phyloP scores from a whole-genome alignment of 306 rosid genomes.

The Inga laurina region DNA sequence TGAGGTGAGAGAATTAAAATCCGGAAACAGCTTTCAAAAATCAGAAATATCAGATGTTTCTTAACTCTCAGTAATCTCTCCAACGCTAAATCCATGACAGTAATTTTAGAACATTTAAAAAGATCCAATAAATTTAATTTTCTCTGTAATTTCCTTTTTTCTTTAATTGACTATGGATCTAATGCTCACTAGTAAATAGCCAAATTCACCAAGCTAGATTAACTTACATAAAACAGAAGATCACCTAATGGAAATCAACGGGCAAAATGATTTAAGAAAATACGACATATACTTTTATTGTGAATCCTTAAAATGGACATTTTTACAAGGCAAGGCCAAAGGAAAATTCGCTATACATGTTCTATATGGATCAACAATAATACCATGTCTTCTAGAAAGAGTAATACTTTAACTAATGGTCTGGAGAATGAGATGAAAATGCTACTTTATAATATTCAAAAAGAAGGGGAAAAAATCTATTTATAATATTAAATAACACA shows the following conservation, averaged over 20 bases:
- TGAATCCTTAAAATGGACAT: not conserved
- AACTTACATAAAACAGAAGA: not conserved
- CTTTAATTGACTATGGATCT: not conserved
- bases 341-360: not conserved
- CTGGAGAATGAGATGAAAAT: not conserved
- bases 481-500: not conserved
- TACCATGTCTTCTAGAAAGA: not conserved
- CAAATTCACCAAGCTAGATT: not conserved
- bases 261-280: not conserved
- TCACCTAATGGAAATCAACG: not conserved
- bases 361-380: not conserved
- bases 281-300: not conserved
- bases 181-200: not conserved
- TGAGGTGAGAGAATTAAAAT: conserved; percentile 30
- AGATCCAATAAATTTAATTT: not conserved
- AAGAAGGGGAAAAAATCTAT: not conserved
- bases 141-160: not conserved
- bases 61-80: not conserved
- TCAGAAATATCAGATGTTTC: not conserved
- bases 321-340: not conserved
- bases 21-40: conserved; percentile 11
- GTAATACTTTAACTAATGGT: not conserved
- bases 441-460: not conserved
- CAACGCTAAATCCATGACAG: not conserved
- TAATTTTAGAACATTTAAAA: not conserved